Evolutionary conservation across 129 eudicot species (phyloP).

Genomic region (Helichrysum umbraculigerum): DNA sequence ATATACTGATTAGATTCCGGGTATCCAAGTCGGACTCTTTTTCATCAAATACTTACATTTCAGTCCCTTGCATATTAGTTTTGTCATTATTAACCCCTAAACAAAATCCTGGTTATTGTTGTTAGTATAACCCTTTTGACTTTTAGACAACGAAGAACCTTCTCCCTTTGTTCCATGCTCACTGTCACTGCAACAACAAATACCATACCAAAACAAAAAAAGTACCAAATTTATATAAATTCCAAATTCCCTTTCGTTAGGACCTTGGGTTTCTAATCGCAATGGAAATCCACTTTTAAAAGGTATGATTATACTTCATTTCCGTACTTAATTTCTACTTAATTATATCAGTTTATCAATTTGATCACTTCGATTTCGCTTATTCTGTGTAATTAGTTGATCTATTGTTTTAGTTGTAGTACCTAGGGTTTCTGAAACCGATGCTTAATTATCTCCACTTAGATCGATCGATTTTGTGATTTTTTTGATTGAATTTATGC

Average conservation of each 20-base stretch:
- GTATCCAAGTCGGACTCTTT: no score
- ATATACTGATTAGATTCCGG: no score
- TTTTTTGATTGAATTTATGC: conserved; percentile 15
- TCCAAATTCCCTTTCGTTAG: conserved; percentile 4
- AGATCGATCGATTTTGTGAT: conserved; percentile 21
- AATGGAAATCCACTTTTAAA: conserved; percentile 23
- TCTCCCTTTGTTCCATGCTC: conserved; percentile 4
- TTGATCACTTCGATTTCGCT: conserved; percentile 22
- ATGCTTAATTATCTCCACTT: neutral
- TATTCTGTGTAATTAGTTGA: conserved; percentile 11
- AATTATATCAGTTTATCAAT: neutral
- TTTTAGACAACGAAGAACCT: conserved; percentile 17
- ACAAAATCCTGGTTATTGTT: no score
- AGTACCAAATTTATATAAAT: neutral
- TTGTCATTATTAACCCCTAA: neutral
- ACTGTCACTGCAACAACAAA: conserved; percentile 27
- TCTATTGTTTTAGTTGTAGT: conserved; percentile 9
- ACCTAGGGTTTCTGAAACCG: conserved; percentile 11
- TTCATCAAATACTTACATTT: no score
- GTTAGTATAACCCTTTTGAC: conserved; percentile 11
- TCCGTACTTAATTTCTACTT: conserved; percentile 4
- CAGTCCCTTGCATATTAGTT: neutral
- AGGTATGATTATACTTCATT: conserved; percentile 1
- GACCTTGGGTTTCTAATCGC: conserved; percentile 24
- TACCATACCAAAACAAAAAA: neutral